phyloP scores from a whole-genome alignment of 73 alveolate species.

The Stentor roeselii region DNA sequence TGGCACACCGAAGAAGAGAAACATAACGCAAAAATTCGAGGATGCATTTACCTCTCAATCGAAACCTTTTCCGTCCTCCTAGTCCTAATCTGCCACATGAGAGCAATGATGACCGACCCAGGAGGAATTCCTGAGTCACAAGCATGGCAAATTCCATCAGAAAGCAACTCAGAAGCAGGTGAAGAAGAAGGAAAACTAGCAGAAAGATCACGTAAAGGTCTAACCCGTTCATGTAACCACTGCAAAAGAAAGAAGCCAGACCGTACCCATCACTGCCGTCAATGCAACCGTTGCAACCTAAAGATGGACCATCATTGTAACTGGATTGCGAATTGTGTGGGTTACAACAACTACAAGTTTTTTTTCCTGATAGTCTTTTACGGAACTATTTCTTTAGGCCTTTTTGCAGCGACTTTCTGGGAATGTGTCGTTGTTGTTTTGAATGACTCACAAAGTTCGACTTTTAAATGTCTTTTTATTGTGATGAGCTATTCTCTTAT shows the following conservation, averaged over 20 bases:
- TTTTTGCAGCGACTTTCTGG: neutral
- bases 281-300: conserved; percentile 65
- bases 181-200: neutral
- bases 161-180: neutral
- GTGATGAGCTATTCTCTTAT: conserved; percentile 32
- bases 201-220: neutral
- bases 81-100: too few species aligned
- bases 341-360: conserved; percentile 64
- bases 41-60: too few species aligned
- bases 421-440: neutral
- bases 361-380: conserved; percentile 31
- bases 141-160: neutral
- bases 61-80: too few species aligned
- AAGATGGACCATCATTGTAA: conserved; percentile 84
- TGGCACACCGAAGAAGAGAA: too few species aligned
- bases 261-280: conserved; percentile 69
- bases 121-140: neutral
- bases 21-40: too few species aligned
- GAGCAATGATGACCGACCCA: neutral
- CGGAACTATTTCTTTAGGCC: neutral
- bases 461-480: neutral
- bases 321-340: conserved; percentile 75
- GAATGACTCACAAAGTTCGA: neutral
- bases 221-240: neutral
- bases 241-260: conserved; percentile 59